These are phyloP conservation scores for Amanita exitialis DNA, from an alignment of 768 basidiomycete species.

Conservation along the genomic window DNA sequence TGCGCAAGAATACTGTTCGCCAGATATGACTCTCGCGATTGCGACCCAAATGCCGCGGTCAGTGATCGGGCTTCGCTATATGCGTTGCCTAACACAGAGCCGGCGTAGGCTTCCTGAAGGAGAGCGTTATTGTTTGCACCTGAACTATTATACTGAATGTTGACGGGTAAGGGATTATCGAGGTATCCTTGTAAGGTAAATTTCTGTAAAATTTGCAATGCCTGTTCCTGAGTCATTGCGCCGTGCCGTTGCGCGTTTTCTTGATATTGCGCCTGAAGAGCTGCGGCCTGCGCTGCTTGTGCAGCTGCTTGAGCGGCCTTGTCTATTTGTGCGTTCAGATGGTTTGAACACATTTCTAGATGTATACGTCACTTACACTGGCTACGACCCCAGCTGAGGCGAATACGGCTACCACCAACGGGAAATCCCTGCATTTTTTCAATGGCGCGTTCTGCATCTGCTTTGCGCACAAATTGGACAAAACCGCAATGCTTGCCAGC, in stretches of 20 bases:
- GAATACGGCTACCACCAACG: conserved; percentile 84
- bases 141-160: conserved; percentile 10
- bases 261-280: conserved; percentile 39
- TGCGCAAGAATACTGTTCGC: neutral
- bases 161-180: conserved; percentile 10
- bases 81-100: conserved; percentile 8
- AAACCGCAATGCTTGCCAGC: conserved; percentile 94
- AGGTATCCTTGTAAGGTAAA: conserved; percentile 33
- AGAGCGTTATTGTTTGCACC: conserved; percentile 9
- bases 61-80: conserved; percentile 1
- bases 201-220: conserved; percentile 50
- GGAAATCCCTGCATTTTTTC: conserved; percentile 97
- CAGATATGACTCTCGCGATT: neutral
- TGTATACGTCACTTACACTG: conserved; percentile 52
- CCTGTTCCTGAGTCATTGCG: conserved; percentile 50
- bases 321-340: conserved; percentile 31
- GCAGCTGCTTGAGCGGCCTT: conserved; percentile 89
- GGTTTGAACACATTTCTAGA: neutral
- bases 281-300: conserved; percentile 69
- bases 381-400: conserved; percentile 88
- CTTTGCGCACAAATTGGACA: conserved; percentile 88
- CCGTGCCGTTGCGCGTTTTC: conserved; percentile 13
- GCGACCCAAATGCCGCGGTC: neutral
- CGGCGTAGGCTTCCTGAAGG: conserved; percentile 13
- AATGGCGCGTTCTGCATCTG: conserved; percentile 86